Base-by-base conservation (phyloP, 805 yeast species). In the Trichomonascus vanleenenianus region DNA sequence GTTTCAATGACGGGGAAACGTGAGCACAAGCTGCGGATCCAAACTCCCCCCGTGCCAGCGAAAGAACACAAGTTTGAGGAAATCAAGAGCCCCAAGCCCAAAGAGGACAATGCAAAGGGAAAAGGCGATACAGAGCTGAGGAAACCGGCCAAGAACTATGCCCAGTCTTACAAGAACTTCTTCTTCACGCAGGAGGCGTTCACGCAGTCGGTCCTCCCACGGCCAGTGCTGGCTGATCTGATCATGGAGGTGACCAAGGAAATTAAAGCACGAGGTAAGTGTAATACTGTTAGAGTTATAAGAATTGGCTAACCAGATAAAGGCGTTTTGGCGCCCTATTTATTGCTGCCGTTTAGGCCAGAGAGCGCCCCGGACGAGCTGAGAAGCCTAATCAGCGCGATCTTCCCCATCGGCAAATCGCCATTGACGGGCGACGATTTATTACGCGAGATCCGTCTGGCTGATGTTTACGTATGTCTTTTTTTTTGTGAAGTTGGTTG, bases 341-440 rank as follows among this genome's bases (percentile, higher is more conserved):
- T 88, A 1, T 70, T 87, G 53, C 70, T 88, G 32, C 93, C 96
- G 0, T 85, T 82, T 64, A 65, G 95, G 44, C 83, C 89, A 1
- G 78, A 78, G 49, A 75, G 78, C 45, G 75, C 76, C 22, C 36
- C 48, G 56, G 65, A 68, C 36, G 78, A 75, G 40, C 67, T 87
- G 22, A 73, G 81, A 42, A 59, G 62, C 19, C 78, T 85, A 43
- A 60, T 88, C 19, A 72, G 73, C 40, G 63, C 65, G 3, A 67
- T 85, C 2, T 79, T 84, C 49, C 84, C 84, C 2, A 57, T 69
- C 38, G 85, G 85, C 0, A 64, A 69, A 50, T 65, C 73, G 32
- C 70, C 72, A 20, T 65, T 81, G 19, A 57, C 70, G 2, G 69
- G 71, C 6, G 71, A 71, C 25, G 64, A 65, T 3, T 57, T 78